Evolutionary conservation across 2,329 filamentous ascomycete species (phyloP).

Genomic region (Hortaea werneckii): DNA sequence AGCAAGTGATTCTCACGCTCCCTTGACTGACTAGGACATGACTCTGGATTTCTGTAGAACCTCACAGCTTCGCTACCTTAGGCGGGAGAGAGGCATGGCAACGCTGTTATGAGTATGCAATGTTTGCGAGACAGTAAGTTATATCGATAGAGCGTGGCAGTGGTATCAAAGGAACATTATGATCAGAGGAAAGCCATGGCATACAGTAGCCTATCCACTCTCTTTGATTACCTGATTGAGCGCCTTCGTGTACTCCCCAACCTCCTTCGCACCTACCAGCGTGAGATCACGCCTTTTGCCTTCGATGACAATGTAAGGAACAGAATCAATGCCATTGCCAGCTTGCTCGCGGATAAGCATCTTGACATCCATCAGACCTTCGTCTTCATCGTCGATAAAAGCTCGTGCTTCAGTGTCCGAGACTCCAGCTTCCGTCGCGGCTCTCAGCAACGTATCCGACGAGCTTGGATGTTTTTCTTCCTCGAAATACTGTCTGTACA

Average conservation of each 20-base stretch:
- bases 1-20: too few species aligned
- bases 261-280: slow-evolving; percentile 49
- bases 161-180: too few species aligned
- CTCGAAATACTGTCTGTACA: slow-evolving; percentile 51
- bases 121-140: too few species aligned
- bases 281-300: slow-evolving; percentile 51
- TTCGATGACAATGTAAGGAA: slow-evolving; percentile 50
- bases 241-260: slow-evolving; percentile 49
- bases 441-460: slow-evolving; percentile 41
- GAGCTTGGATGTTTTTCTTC: slow-evolving; percentile 46
- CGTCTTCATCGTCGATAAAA: slow-evolving; percentile 41
- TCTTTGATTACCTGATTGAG: slow-evolving; percentile 49
- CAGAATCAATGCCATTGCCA: slow-evolving; percentile 48
- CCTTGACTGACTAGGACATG: too few species aligned
- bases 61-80: too few species aligned
- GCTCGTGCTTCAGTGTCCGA: slow-evolving; percentile 40
- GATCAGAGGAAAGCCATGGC: too few species aligned
- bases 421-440: slow-evolving; percentile 46
- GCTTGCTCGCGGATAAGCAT: slow-evolving; percentile 41
- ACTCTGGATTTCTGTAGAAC: too few species aligned
- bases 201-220: slow-evolving; percentile 20
- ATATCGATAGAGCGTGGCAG: too few species aligned
- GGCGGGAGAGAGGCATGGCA: too few species aligned
- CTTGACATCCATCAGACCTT: slow-evolving; percentile 41
- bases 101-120: too few species aligned